Evolutionary conservation across 371 early-diverging fungal genomes (phyloP).

Genomic region (Mortierella sp.): DNA sequence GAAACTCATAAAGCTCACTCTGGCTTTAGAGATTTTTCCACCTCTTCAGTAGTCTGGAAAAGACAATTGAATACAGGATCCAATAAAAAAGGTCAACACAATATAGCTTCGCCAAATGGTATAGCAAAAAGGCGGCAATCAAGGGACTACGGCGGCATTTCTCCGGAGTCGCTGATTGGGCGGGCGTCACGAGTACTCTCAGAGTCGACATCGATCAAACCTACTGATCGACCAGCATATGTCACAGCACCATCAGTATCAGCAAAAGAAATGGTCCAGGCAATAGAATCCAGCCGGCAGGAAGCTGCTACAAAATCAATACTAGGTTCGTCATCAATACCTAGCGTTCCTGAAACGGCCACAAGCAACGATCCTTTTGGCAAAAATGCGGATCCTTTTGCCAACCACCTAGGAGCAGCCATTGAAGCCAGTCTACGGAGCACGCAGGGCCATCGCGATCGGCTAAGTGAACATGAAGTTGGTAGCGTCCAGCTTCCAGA

Average conservation of each 20-base stretch:
- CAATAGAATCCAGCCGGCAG: slow-evolving; percentile 44
- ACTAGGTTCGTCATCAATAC: neutral
- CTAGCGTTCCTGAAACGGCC: neutral
- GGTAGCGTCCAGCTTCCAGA: slow-evolving; percentile 26
- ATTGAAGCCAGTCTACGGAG: slow-evolving; percentile 31
- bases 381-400: slow-evolving; percentile 36
- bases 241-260: slow-evolving; percentile 38
- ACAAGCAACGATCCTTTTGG: slow-evolving; percentile 27
- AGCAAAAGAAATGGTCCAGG: slow-evolving; percentile 45
- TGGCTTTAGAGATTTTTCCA: neutral
- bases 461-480: neutral
- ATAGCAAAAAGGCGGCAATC: neutral
- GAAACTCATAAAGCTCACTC: neutral
- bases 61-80: neutral
- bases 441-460: neutral
- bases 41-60: slow-evolving; percentile 9
- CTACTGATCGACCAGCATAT: slow-evolving; percentile 19
- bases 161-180: neutral
- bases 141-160: neutral
- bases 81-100: slow-evolving; percentile 1
- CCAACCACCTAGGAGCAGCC: slow-evolving; percentile 41
- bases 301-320: slow-evolving; percentile 1
- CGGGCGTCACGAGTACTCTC: neutral
- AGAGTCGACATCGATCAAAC: neutral
- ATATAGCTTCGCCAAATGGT: neutral